Percentiles rank a stretch among this genome's conserved stretches.
Conservation (phyloP, 768 basidiomycete genomes). For the Imleria badia region DNA sequence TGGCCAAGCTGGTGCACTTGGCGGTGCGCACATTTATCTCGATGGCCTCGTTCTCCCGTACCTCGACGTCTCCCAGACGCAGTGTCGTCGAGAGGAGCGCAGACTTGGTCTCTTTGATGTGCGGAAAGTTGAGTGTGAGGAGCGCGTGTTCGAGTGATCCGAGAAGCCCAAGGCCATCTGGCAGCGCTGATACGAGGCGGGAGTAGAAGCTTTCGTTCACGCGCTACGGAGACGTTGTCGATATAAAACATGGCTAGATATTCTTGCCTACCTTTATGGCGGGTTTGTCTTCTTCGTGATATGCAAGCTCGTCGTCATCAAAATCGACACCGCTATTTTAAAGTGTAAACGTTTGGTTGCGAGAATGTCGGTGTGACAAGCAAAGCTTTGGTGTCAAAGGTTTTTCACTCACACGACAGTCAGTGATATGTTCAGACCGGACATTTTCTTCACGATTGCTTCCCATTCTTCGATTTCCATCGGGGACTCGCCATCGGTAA, state of each 20-base stretch:
- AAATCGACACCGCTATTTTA: slow-evolving; percentile 80
- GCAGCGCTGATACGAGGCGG: slow-evolving; percentile 40
- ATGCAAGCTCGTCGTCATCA: slow-evolving; percentile 67
- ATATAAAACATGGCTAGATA: background rate
- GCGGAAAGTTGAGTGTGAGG: slow-evolving; percentile 42
- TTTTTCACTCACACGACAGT: slow-evolving; percentile 63
- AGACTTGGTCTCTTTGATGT: slow-evolving; percentile 69
- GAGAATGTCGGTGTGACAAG: background rate
- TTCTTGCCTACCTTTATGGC: slow-evolving; percentile 60
- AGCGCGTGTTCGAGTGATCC: slow-evolving; percentile 33
- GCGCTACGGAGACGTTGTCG: slow-evolving; percentile 40
- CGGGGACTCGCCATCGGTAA: slow-evolving; percentile 83
- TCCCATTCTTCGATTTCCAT: slow-evolving; percentile 80
- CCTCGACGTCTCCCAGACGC: slow-evolving; percentile 74
- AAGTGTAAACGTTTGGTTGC: slow-evolving; percentile 5
- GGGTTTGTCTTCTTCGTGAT: slow-evolving; percentile 66
- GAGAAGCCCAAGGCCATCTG: slow-evolving; percentile 27
- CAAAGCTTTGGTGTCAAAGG: background rate
- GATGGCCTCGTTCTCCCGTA: slow-evolving; percentile 66
- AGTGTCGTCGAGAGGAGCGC: slow-evolving; percentile 61
- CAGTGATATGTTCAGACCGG: slow-evolving; percentile 53
- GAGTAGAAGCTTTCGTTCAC: slow-evolving; percentile 76
- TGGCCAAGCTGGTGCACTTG: slow-evolving; percentile 73
- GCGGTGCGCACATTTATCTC: slow-evolving; percentile 71
- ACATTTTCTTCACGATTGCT: slow-evolving; percentile 62